Conservation (phyloP, 495 filamentous ascomycete species). For the Trichoderma reesei region DNA sequence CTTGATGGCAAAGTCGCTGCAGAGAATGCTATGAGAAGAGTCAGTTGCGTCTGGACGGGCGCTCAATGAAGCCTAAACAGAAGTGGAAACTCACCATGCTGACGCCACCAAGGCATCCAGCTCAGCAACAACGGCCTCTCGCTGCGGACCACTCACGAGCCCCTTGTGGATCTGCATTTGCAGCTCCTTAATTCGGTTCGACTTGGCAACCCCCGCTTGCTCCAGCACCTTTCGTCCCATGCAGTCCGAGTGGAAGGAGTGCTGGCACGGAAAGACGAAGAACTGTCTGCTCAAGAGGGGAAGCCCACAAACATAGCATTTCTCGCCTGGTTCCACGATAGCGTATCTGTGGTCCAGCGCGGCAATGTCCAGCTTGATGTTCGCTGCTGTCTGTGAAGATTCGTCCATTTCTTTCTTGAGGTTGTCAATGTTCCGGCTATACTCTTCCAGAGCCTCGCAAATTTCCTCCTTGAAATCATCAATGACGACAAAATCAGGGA, state of each 20-base stretch:
- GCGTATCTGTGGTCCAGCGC: slow-evolving; percentile 81
- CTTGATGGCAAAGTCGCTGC: slow-evolving; percentile 88
- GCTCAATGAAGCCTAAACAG: background rate
- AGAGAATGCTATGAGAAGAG: slow-evolving; percentile 54
- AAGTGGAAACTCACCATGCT: slow-evolving; percentile 32
- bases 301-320: slow-evolving; percentile 77
- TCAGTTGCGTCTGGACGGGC: background rate
- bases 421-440: slow-evolving; percentile 77
- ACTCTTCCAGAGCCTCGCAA: slow-evolving; percentile 83
- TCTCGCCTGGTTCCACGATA: slow-evolving; percentile 92
- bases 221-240: slow-evolving; percentile 74
- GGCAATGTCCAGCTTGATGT: slow-evolving; percentile 80
- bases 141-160: slow-evolving; percentile 48
- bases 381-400: slow-evolving; percentile 69
- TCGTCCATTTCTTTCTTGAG: slow-evolving; percentile 97
- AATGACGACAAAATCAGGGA: slow-evolving; percentile 97
- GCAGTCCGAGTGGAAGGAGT: slow-evolving; percentile 94
- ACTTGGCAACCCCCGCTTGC: slow-evolving; percentile 59
- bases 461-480: slow-evolving; percentile 99
- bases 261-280: slow-evolving; percentile 97
- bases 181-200: slow-evolving; percentile 71
- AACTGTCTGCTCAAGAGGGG: slow-evolving; percentile 84
- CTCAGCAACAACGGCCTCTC: slow-evolving; percentile 79
- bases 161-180: slow-evolving; percentile 71
- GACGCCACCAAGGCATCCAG: slow-evolving; percentile 74